Conservation (phyloP, 1,139 yeast species). For the Yamadazyma buinensis region DNA sequence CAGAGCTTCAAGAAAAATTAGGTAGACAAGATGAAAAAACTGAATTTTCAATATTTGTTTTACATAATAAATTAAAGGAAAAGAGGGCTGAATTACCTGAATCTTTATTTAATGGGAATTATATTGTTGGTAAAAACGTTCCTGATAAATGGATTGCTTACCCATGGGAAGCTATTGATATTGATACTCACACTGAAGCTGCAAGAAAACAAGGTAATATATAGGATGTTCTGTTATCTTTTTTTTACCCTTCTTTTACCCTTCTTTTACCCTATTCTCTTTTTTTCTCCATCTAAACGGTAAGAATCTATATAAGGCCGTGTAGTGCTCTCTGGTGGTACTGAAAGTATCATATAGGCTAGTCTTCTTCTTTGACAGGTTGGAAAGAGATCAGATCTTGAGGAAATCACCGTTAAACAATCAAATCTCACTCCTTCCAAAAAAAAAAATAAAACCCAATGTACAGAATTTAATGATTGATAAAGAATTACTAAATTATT, state of each 20-base stretch:
- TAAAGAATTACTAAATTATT: constrained; percentile 52
- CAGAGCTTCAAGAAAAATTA: constrained; percentile 44
- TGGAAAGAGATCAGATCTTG: too few species aligned
- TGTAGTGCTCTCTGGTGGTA: too few species aligned
- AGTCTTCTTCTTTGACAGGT: too few species aligned
- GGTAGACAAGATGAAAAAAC: constrained; percentile 42
- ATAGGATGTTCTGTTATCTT: too few species aligned
- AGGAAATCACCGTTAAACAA: too few species aligned
- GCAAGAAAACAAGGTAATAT: constrained; percentile 40
- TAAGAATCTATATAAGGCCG: too few species aligned
- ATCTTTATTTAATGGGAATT: constrained; percentile 44
- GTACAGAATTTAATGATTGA: constrained; percentile 1
- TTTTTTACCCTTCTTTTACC: too few species aligned
- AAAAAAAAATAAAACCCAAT: too few species aligned
- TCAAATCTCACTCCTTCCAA: not conserved
- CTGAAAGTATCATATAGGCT: too few species aligned
- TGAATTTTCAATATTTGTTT: constrained; percentile 52
- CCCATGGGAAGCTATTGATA: constrained; percentile 61
- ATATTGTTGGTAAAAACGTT: constrained; percentile 50
- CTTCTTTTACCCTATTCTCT: too few species aligned
- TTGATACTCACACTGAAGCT: constrained; percentile 36
- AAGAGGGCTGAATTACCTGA: constrained; percentile 52
- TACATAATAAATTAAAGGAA: constrained; percentile 55
- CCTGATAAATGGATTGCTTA: constrained; percentile 60
- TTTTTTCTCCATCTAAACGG: too few species aligned